These are phyloP conservation scores for Tilletia caries DNA, from an alignment of 1,284 basidiomycete species.

Conservation along the genomic window DNA sequence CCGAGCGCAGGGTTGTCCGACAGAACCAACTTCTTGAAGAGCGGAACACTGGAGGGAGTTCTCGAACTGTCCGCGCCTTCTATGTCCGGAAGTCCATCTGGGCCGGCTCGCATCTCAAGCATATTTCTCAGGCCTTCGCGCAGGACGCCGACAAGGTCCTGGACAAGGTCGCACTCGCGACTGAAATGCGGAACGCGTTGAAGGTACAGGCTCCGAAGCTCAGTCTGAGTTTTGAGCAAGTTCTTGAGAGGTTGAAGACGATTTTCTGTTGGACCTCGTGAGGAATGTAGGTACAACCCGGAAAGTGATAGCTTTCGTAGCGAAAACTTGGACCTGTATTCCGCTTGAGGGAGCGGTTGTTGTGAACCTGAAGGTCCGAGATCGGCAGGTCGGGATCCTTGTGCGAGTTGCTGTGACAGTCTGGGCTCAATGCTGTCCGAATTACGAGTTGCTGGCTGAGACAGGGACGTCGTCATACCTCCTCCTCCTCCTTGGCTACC, in stretches of 20 bases:
- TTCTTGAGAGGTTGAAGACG: not conserved
- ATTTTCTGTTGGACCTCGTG: not conserved
- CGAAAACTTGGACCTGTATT: not conserved
- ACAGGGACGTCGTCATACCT: too few relatives aligned
- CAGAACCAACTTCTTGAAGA: not conserved
- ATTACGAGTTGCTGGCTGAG: too few relatives aligned
- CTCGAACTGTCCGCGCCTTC: not conserved
- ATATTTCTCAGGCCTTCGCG: not conserved
- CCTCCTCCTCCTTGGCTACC: too few relatives aligned
- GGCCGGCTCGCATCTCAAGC: not conserved
- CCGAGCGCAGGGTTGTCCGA: not conserved
- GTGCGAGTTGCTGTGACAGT: not conserved
- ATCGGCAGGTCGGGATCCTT: not conserved
- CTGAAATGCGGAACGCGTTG: conserved; percentile 1
- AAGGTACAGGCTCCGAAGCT: conserved; percentile 2
- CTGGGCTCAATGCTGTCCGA: too few relatives aligned
- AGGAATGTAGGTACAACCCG: not conserved
- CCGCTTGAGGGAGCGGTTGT: not conserved
- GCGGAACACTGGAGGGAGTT: not conserved
- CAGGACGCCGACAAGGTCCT: not conserved
- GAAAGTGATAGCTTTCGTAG: not conserved
- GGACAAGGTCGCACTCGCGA: not conserved
- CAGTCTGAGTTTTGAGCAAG: not conserved
- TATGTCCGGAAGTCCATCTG: not conserved
- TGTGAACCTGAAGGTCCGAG: not conserved